Evolutionary conservation across 2,329 filamentous ascomycete species (phyloP), one percentile per base, ranked within the genome.

Genomic region (Helminthosporium solani): DNA sequence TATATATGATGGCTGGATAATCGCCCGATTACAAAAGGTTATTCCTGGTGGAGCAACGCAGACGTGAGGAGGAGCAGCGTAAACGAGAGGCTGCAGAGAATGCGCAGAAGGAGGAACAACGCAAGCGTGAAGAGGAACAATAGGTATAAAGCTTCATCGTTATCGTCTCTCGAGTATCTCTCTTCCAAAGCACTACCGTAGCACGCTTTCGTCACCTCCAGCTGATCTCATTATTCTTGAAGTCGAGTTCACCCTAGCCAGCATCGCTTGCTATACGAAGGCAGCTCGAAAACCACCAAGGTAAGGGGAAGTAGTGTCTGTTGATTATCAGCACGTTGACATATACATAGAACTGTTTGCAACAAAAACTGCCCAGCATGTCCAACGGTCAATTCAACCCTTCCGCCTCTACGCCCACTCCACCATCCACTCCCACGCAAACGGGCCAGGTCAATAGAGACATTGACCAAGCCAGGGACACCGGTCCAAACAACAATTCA

Each of bases 21-120:
- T 42, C 30, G 11, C 46, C 23, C 16, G 40, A 53, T 42, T 53
- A 47, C 20, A 44, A 53, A 20, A 40, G 3, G 27, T 43, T 50
- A 14, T 49, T 40, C 41, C 21, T 46, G 5, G 42, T 40, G 47
- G 45, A 40, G 39, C 28, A 49, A 45, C 31, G n/a, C n/a, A n/a
- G n/a, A n/a, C n/a, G n/a, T n/a, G n/a, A n/a, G n/a, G n/a, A n/a
- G n/a, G n/a, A n/a, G n/a, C n/a, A n/a, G n/a, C n/a, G n/a, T n/a
- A n/a, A n/a, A n/a, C n/a, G n/a, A n/a, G n/a, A n/a, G n/a, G n/a
- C n/a, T n/a, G n/a, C n/a, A n/a, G n/a, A n/a, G n/a, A n/a, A n/a
- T n/a, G n/a, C n/a, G n/a, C n/a, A n/a, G n/a, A n/a, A n/a, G n/a
- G n/a, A n/a, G n/a, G n/a, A n/a, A n/a, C n/a, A n/a, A n/a, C n/a